These are phyloP conservation scores for Hypoxylon rickii DNA, from an alignment of 495 filamentous ascomycete species.

Conservation along the genomic window DNA sequence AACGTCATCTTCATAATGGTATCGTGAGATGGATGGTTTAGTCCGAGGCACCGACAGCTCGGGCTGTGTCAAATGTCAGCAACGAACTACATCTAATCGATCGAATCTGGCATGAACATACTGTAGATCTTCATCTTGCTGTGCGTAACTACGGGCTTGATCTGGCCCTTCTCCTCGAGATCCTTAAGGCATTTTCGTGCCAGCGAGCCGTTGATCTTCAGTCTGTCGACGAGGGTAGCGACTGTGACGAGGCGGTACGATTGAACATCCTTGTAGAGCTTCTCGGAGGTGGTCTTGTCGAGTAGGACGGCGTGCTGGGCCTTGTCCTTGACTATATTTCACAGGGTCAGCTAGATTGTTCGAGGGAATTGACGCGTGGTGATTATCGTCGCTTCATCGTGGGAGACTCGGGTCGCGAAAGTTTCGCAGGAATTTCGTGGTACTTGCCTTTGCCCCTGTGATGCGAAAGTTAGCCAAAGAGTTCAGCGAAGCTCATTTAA, in stretches of 20 bases:
- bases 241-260: slow-evolving; percentile 99
- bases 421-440: slow-evolving; percentile 16
- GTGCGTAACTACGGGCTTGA: slow-evolving; percentile 98
- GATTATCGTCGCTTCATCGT: slow-evolving; percentile 12
- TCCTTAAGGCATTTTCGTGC: slow-evolving; percentile 88
- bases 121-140: slow-evolving; percentile 99
- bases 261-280: slow-evolving; percentile 98
- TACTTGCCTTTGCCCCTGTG: slow-evolving; percentile 41
- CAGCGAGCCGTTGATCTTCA: slow-evolving; percentile 99
- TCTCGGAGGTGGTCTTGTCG: slow-evolving; percentile 79
- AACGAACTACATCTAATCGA: too few relatives aligned
- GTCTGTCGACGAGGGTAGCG: slow-evolving; percentile 95
- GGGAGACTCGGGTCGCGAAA: slow-evolving; percentile 9
- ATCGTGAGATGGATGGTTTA: slow-evolving; percentile 51
- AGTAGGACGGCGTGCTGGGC: slow-evolving; percentile 91
- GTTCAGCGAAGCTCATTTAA: not conserved
- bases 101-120: too few relatives aligned
- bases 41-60: slow-evolving; percentile 62
- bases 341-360: slow-evolving; percentile 27
- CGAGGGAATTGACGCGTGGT: slow-evolving; percentile 4
- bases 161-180: slow-evolving; percentile 95
- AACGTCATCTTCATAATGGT: slow-evolving; percentile 38
- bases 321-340: slow-evolving; percentile 95
- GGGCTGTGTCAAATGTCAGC: slow-evolving; percentile 56
- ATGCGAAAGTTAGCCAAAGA: slow-evolving; percentile 29